phyloP scores from a whole-genome alignment of 352 stramenopile genomes.

The Pythium aristosporum region DNA sequence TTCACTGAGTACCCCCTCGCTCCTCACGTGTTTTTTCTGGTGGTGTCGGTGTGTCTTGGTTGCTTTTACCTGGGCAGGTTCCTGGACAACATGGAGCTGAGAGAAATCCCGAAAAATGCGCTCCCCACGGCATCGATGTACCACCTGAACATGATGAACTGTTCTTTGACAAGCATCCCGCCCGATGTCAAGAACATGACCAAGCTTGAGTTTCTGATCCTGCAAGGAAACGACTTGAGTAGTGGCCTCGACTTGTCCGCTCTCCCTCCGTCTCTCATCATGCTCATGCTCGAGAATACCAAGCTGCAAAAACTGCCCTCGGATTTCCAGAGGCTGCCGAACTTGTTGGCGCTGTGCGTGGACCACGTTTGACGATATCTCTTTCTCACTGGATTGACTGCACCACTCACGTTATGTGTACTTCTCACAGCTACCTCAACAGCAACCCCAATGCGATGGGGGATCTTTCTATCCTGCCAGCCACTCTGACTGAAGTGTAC shows the following conservation, averaged over 20 bases:
- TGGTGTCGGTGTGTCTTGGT: no score
- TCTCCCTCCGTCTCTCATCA: neutral
- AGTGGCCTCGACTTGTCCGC: neutral
- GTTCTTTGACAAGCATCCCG: constrained; percentile 4
- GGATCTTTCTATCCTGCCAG: neutral
- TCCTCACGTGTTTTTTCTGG: no score
- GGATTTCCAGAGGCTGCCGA: neutral
- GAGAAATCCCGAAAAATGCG: neutral
- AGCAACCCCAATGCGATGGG: neutral
- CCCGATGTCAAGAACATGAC: neutral
- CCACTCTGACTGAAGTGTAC: neutral
- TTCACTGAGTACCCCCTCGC: no score
- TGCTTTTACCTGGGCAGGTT: neutral
- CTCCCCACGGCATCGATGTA: neutral
- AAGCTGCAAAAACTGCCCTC: constrained; percentile 5
- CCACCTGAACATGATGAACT: constrained; percentile 11
- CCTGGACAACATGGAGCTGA: constrained; percentile 7
- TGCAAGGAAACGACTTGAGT: constrained; percentile 14
- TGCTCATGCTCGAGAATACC: neutral
- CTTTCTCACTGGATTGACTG: neutral
- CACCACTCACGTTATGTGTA: no score
- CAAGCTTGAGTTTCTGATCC: neutral
- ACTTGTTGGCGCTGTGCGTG: constrained; percentile 9
- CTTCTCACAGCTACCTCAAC: neutral
- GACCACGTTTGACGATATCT: neutral